Conservation (phyloP, 2,329 filamentous ascomycete genomes). For the Botrytis elliptica region DNA sequence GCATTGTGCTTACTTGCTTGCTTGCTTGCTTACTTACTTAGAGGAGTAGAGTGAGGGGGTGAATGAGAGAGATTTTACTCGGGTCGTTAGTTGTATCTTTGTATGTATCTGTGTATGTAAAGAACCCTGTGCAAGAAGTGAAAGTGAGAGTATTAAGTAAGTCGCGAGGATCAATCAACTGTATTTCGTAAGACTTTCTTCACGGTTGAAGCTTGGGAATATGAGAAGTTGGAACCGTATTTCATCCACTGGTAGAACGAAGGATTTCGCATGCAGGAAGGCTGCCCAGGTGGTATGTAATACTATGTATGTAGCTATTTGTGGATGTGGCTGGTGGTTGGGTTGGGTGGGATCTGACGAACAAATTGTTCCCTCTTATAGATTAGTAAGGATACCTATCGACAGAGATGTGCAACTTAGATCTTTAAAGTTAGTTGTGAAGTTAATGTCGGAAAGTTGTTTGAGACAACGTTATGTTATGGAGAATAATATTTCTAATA, state of each 20-base stretch:
- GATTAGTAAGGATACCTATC: neutral
- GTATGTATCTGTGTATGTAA: neutral
- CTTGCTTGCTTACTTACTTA: neutral
- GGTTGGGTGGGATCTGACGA: neutral
- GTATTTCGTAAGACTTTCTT: no score
- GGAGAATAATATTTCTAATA: neutral
- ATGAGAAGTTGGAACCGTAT: neutral
- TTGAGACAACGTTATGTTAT: neutral
- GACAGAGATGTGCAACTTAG: neutral
- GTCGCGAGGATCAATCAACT: neutral
- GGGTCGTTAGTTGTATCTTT: neutral
- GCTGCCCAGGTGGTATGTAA: neutral
- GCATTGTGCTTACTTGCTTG: neutral
- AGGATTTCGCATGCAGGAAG: neutral
- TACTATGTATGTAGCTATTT: neutral
- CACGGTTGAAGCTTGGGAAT: neutral
- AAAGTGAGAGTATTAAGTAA: neutral
- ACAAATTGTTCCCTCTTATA: neutral
- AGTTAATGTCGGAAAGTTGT: neutral
- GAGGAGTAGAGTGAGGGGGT: neutral
- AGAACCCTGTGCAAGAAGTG: neutral
- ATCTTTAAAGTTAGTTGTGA: neutral
- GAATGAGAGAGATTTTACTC: neutral
- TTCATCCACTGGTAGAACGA: neutral
- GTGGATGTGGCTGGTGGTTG: neutral